A percentile compares a stretch with the other conserved stretches of the same genome.
phyloP scores from a whole-genome alignment of 352 stramenopile species.

The Phytopythium vexans region DNA sequence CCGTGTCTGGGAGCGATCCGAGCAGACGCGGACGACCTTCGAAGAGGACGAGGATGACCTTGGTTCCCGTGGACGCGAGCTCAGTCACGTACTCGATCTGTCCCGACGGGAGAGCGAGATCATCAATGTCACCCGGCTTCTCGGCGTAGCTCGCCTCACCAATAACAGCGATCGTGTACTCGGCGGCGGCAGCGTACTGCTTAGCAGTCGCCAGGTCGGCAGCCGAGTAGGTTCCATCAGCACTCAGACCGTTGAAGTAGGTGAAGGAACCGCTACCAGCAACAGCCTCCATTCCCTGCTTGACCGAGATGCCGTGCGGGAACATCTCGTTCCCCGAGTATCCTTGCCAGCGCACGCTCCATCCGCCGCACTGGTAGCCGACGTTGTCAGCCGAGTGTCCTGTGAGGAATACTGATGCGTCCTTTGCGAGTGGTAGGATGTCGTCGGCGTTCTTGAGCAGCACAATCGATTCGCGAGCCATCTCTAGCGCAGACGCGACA shows the following conservation, averaged over 20 bases:
- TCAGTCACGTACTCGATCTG: constrained; percentile 74
- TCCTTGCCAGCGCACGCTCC: constrained; percentile 85
- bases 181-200: constrained; percentile 32
- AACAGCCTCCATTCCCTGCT: constrained; percentile 39
- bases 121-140: constrained; percentile 84
- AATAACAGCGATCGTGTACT: constrained; percentile 76
- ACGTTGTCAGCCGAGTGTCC: constrained; percentile 61
- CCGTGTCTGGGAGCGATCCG: constrained; percentile 29
- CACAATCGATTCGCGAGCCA: constrained; percentile 76
- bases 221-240: constrained; percentile 37
- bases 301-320: constrained; percentile 54
- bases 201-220: constrained; percentile 54
- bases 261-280: constrained; percentile 22
- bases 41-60: constrained; percentile 82
- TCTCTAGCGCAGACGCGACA: constrained; percentile 41
- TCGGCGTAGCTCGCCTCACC: constrained; percentile 80
- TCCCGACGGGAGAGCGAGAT: constrained; percentile 55
- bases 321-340: constrained; percentile 60
- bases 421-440: constrained; percentile 40
- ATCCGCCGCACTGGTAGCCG: constrained; percentile 68
- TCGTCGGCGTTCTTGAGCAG: constrained; percentile 72
- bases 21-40: constrained; percentile 77
- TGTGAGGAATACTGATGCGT: constrained; percentile 55
- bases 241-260: constrained; percentile 56
- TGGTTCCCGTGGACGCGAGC: constrained; percentile 59